These are phyloP conservation scores for Aspergillus nidulans DNA, from an alignment of 495 filamentous ascomycete genomes.

Conservation along the genomic window DNA sequence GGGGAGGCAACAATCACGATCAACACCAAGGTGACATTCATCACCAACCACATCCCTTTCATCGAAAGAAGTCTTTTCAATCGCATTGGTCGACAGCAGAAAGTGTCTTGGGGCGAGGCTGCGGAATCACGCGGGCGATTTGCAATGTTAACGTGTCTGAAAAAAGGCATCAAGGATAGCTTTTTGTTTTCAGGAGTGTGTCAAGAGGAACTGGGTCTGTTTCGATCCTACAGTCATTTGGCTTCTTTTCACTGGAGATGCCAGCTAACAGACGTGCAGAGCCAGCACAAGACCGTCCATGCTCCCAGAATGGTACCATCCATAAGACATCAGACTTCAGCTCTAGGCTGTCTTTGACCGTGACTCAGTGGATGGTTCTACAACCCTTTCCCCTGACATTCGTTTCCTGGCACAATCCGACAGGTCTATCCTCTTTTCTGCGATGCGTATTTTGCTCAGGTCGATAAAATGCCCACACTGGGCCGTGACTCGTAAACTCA, in stretches of 20 bases:
- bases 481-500: slow-evolving; percentile 74
- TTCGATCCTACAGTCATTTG: slow-evolving; percentile 9
- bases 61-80: neutral
- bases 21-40: neutral
- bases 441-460: slow-evolving; percentile 64
- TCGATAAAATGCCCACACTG: slow-evolving; percentile 83
- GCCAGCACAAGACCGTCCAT: slow-evolving; percentile 77
- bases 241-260: neutral
- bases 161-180: slow-evolving; percentile 73
- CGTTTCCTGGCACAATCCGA: slow-evolving; percentile 77
- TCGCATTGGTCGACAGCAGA: slow-evolving; percentile 15
- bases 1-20: neutral
- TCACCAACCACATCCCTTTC: neutral
- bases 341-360: slow-evolving; percentile 25
- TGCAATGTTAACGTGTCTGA: slow-evolving; percentile 93
- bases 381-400: slow-evolving; percentile 85
- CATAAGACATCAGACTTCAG: neutral
- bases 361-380: slow-evolving; percentile 66
- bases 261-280: slow-evolving; percentile 37
- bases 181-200: slow-evolving; percentile 99
- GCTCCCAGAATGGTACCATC: slow-evolving; percentile 67
- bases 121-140: slow-evolving; percentile 69
- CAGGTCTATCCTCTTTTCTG: slow-evolving; percentile 87
- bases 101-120: slow-evolving; percentile 81
- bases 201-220: slow-evolving; percentile 94